A percentile compares a stretch with the other conserved stretches of the same genome.
Evolutionary conservation across 495 filamentous ascomycete genomes (phyloP).

Genomic region (Hyaloscypha variabilis): DNA sequence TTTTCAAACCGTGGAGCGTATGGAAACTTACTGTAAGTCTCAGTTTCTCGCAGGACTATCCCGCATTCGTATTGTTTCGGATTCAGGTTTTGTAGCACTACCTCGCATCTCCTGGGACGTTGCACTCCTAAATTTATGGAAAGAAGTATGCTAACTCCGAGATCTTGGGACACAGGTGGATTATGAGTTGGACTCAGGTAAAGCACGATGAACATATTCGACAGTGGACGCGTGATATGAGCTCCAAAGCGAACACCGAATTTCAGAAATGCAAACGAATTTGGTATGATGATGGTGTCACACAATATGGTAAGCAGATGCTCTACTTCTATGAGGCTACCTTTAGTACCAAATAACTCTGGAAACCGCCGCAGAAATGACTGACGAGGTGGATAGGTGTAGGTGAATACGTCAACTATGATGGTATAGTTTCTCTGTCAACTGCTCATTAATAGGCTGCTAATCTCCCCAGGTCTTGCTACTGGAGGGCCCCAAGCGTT

Average conservation of each 20-base stretch:
- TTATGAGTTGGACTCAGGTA: slow-evolving; percentile 24
- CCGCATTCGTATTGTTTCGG: too few relatives aligned
- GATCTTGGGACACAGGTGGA: too few relatives aligned
- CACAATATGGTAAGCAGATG: too few relatives aligned
- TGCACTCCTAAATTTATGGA: too few relatives aligned
- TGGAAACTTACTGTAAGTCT: slow-evolving; percentile 21
- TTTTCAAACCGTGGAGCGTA: slow-evolving; percentile 36
- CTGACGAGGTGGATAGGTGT: slow-evolving; percentile 21
- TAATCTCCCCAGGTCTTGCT: slow-evolving; percentile 31
- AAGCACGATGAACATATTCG: slow-evolving; percentile 35
- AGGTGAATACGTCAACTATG: slow-evolving; percentile 41
- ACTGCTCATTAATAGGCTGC: slow-evolving; percentile 8
- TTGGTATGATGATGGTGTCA: too few relatives aligned
- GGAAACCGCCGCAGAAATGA: too few relatives aligned
- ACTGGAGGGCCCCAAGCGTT: slow-evolving; percentile 37
- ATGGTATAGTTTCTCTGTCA: slow-evolving; percentile 11
- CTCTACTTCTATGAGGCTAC: slow-evolving; percentile 21
- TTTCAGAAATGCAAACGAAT: not conserved
- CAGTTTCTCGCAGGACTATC: too few relatives aligned
- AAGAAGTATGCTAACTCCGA: too few relatives aligned
- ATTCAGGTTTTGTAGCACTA: too few relatives aligned
- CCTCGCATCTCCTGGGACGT: too few relatives aligned
- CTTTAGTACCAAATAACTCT: slow-evolving; percentile 11
- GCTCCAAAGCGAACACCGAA: not conserved
- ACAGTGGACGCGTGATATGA: slow-evolving; percentile 29